Percentiles rank a stretch among this genome's conserved stretches.
Conservation (phyloP, 2,329 filamentous ascomycete species). For the Pseudogymnoascus sp. region DNA sequence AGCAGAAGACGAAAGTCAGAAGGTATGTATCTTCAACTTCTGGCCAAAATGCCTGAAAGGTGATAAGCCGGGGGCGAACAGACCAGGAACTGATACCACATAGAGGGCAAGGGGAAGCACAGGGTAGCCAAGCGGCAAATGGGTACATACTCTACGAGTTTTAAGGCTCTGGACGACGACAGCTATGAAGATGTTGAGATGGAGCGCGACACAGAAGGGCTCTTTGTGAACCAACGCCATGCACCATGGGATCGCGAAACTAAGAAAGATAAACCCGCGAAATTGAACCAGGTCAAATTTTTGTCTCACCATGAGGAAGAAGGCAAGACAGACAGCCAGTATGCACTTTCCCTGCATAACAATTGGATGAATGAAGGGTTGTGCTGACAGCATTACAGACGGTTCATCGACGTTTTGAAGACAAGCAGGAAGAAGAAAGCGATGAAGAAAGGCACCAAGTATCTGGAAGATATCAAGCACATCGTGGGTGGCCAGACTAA, state of each 20-base stretch:
- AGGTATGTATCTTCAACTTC: background rate
- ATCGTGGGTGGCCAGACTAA: background rate
- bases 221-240: background rate
- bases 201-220: background rate
- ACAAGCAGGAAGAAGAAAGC: background rate
- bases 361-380: background rate
- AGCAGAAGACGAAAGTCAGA: background rate
- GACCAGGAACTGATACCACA: background rate
- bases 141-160: background rate
- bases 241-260: background rate
- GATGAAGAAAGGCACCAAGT: background rate
- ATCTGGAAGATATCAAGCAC: background rate
- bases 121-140: background rate
- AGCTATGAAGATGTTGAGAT: background rate
- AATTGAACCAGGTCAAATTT: background rate
- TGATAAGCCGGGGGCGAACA: background rate
- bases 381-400: background rate
- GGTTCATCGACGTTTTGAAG: background rate
- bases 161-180: background rate
- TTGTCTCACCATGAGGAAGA: background rate
- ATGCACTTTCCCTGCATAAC: background rate
- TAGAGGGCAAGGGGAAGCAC: background rate
- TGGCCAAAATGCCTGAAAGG: background rate
- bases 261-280: background rate
- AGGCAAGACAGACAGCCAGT: conserved; percentile 1